These are phyloP conservation scores for Cynanchum wilfordii DNA, from an alignment of 257 asterid genomes.

Conservation along the genomic window DNA sequence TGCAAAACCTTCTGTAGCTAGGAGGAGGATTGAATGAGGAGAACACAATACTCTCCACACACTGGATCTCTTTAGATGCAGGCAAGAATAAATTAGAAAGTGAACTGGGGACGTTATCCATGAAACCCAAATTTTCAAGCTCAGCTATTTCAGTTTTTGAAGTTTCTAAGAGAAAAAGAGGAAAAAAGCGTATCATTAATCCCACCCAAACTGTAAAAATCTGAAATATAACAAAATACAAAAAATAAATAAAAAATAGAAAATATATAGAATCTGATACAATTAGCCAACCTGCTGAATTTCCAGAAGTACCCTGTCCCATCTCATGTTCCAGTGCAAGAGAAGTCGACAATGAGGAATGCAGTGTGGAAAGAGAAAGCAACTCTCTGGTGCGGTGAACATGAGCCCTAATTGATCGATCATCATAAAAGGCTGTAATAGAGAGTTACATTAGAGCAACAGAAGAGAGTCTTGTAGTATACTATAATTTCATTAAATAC, in stretches of 20 bases:
- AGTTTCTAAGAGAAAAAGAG: constrained; percentile 37
- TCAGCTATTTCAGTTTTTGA: constrained; percentile 68
- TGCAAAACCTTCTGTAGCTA: constrained; percentile 77
- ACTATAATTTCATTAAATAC: background rate
- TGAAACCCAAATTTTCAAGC: constrained; percentile 69
- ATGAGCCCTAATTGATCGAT: constrained; percentile 92
- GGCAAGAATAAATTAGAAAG: constrained; percentile 59
- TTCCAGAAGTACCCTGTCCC: constrained; percentile 40
- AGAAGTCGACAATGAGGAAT: constrained; percentile 75
- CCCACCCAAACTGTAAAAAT: constrained; percentile 11
- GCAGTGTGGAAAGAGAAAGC: constrained; percentile 73
- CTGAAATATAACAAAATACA: constrained; percentile 8
- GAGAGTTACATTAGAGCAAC: constrained; percentile 24
- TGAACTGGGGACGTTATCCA: constrained; percentile 63
- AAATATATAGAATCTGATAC: background rate
- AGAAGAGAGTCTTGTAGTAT: background rate
- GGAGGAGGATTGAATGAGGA: constrained; percentile 98
- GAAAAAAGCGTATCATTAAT: constrained; percentile 21
- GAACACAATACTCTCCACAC: constrained; percentile 77
- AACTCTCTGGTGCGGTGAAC: constrained; percentile 83
- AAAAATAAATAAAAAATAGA: background rate
- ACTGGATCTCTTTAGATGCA: constrained; percentile 70
- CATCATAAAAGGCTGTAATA: constrained; percentile 87
- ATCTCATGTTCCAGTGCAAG: constrained; percentile 79
- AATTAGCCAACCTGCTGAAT: constrained; percentile 46